Evolutionary conservation across 2,329 filamentous ascomycete genomes (phyloP).

Genomic region (Leptodontidium sp.): DNA sequence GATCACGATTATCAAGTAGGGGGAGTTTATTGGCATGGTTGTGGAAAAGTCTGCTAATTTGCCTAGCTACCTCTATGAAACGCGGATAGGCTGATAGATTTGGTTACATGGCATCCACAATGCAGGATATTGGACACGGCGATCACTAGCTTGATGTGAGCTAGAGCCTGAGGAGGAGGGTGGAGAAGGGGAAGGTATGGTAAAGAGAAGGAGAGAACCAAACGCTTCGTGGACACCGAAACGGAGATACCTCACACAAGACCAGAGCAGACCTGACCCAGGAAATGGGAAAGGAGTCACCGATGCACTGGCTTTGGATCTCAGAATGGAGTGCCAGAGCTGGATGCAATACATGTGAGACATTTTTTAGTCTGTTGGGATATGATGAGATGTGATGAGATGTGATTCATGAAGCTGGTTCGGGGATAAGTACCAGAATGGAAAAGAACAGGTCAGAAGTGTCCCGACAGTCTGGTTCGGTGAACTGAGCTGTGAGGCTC

Average conservation of each 20-base stretch:
- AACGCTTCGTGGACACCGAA: conserved; percentile 3
- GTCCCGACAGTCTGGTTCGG: background rate
- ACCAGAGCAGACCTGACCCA: background rate
- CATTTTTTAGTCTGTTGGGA: background rate
- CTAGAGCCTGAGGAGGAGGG: background rate
- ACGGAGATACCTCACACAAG: background rate
- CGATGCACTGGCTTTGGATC: background rate
- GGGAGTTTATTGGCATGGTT: too few relatives aligned
- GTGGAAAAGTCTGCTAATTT: too few relatives aligned
- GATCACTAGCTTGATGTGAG: background rate
- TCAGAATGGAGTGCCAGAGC: background rate
- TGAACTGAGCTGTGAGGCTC: background rate
- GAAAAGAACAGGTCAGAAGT: background rate
- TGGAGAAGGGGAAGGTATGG: background rate
- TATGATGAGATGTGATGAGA: background rate
- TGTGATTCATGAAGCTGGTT: background rate
- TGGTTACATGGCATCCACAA: too few relatives aligned
- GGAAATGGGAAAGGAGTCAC: background rate
- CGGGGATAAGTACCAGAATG: conserved; percentile 11
- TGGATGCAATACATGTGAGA: background rate
- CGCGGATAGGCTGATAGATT: too few relatives aligned
- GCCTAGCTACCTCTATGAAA: too few relatives aligned
- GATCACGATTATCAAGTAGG: too few relatives aligned
- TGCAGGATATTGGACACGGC: too few relatives aligned
- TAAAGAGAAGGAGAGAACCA: background rate